Evolutionary conservation across 2,329 filamentous ascomycete species (phyloP), one percentile per base, ranked within the genome.

Genomic region (Tolypocladium ophioglossoides): DNA sequence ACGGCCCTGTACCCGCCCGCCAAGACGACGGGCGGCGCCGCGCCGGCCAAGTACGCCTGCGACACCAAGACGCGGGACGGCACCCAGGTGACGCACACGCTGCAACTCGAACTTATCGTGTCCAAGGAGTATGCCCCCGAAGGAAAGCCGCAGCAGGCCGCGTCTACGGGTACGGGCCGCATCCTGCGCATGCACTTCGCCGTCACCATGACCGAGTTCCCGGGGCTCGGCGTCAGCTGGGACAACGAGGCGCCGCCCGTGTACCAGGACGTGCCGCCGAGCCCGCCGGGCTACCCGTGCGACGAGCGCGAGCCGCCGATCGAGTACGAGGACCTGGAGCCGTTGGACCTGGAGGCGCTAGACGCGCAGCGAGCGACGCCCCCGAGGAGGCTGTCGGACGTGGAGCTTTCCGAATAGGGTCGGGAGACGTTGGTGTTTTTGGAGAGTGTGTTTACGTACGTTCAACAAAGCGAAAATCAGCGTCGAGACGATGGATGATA

Each of bases 221-320:
- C 82, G 22, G 92, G 92, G 20, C 80, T 96, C 67, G 91, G 92
- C 51, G 91, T 99, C 63, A 89, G 87, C 62, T 99, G 94, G 92
- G 92, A 97, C 62, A 92, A 96, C 71, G 92, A 99, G 74, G 85
- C 89, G 65, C 92, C 92, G 14, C 92, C 92, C 1, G 82, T 95
- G 61, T 99, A 99, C 72, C 87, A 94, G 70, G 90, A 97, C 66
- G 91, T 97, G 44, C 91, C 92, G 1, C 85, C 84, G 2, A 90
- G 86, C 63, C 92, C 92, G 50, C 92, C 92, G 0, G 78, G 76
- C 7, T 91, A 91, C 70, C 74, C 66, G 32, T 54, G 59, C 16
- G 57, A 61, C 7, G 67, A 50, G 35, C 9, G 37, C 34, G 47
- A 70, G 56, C 67, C 69, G 18, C 69, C 68, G 2, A 58, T 70